Evolutionary conservation across 169 alveolate species (phyloP), one percentile per base, ranked within the genome.

Genomic region (Haemoproteus tartakovskyi): DNA sequence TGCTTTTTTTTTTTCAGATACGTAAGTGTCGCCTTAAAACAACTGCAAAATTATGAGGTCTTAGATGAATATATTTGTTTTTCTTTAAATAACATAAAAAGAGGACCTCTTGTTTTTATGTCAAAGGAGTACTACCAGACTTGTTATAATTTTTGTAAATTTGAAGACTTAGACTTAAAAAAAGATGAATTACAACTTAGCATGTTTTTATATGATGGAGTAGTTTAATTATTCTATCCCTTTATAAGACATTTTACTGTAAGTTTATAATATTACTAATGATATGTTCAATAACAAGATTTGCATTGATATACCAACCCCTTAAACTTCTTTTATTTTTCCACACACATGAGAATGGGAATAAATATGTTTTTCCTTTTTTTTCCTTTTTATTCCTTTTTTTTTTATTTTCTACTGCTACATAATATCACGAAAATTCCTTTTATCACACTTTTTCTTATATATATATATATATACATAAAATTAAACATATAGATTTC

Each of bases 121-220:
- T 74, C 84, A 24, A 74, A 48, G 46, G 84, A 74, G 57, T 74
- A 74, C 50, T 74, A 74, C 51, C 84, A 74, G 16, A 48, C 38
- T 37, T 12, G 57, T 5, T 74, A 74, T 40, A 74, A 74, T 48
- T 74, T 74, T 18, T 74, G 84, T 16, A 74, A 74, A 50, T 74
- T 74, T 33, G 78, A 74, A 22, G 78, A 74, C 2, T 50, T 74
- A 9, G 43, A 74, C 27, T 46, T 74, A 43, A 30, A 74, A 45
- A 45, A 74, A n/a, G 78, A 74, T 24, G 84, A 74, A 36, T 74
- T 74, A 48, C 62, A 74, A 30, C 57, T 74, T 19, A 74, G 84
- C 46, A 12, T 74, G 19, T 74, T 56, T 57, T 74, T 74, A 9
- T 59, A 74, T 38, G 84, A 74, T 56, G 62, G 84, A 21, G 27